phyloP scores from a whole-genome alignment of 257 asterid species.

The Verbascum thapsus region DNA sequence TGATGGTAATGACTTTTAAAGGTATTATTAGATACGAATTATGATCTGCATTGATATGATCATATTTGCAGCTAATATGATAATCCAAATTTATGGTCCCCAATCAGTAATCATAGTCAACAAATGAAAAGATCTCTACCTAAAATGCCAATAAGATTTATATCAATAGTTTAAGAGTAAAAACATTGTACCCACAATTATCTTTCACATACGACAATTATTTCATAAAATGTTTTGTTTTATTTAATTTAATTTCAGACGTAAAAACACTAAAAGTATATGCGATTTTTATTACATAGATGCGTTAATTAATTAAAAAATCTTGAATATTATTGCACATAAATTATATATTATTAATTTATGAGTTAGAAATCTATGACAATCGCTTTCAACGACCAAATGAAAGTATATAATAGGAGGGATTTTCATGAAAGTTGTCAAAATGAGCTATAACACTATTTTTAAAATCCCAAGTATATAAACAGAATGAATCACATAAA shows the following conservation, averaged over 20 bases:
- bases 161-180: neutral
- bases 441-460: slow-evolving; percentile 27
- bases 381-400: slow-evolving; percentile 49
- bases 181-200: neutral
- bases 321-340: slow-evolving; percentile 20
- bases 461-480: slow-evolving; percentile 44
- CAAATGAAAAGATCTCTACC: slow-evolving; percentile 16
- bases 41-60: neutral
- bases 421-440: slow-evolving; percentile 48
- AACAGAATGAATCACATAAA: slow-evolving; percentile 53
- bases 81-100: slow-evolving; percentile 24
- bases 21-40: slow-evolving; percentile 22
- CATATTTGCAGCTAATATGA: neutral
- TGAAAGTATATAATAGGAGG: slow-evolving; percentile 32
- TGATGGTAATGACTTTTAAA: neutral
- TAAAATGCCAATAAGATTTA: neutral
- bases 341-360: slow-evolving; percentile 30
- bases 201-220: neutral
- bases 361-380: slow-evolving; percentile 47
- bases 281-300: neutral
- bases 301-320: slow-evolving; percentile 38
- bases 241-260: neutral
- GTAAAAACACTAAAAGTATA: too few relatives aligned
- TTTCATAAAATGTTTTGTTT: neutral
- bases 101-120: neutral